These are phyloP conservation scores for Aureobasidium sp. DNA, from an alignment of 2,329 filamentous ascomycete species.

Conservation along the genomic window DNA sequence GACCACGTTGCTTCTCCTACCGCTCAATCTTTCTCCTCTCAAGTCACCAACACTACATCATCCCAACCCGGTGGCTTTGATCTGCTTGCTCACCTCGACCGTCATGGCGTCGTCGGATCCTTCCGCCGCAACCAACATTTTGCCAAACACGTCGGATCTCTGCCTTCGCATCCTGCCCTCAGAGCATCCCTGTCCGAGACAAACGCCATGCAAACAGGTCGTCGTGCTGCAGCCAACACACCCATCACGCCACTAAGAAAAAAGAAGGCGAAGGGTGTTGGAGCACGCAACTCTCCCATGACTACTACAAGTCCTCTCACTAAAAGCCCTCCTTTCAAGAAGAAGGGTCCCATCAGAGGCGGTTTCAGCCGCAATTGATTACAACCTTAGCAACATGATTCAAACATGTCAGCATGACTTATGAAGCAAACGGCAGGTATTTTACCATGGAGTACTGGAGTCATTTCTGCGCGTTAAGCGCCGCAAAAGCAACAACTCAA, in stretches of 20 bases:
- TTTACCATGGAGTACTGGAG: conserved; percentile 7
- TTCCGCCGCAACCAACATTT: conserved; percentile 58
- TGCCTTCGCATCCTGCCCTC: conserved; percentile 57
- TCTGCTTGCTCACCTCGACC: conserved; percentile 59
- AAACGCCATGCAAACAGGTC: conserved; percentile 58
- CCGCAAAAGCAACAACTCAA: conserved; percentile 10
- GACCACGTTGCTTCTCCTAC: conserved; percentile 33
- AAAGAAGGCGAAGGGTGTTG: conserved; percentile 21
- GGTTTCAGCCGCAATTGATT: conserved; percentile 13
- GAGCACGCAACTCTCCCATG: conserved; percentile 15
- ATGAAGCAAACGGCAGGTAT: conserved; percentile 11
- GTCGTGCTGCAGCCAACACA: conserved; percentile 57
- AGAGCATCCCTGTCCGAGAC: conserved; percentile 55
- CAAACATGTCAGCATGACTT: conserved; percentile 12
- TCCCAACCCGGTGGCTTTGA: conserved; percentile 21
- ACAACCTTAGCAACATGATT: not conserved
- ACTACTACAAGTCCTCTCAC: conserved; percentile 12
- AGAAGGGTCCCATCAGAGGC: conserved; percentile 12
- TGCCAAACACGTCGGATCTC: conserved; percentile 43
- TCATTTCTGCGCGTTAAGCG: not conserved
- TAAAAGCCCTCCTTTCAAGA: conserved; percentile 11
- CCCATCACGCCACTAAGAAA: conserved; percentile 63
- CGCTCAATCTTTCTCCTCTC: conserved; percentile 43
- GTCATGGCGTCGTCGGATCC: conserved; percentile 60
- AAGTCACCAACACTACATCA: conserved; percentile 39